A percentile compares a stretch with the other conserved stretches of the same genome.
Conservation (phyloP, 148 eudicot genomes). For the Rhododendron ferrugineum region DNA sequence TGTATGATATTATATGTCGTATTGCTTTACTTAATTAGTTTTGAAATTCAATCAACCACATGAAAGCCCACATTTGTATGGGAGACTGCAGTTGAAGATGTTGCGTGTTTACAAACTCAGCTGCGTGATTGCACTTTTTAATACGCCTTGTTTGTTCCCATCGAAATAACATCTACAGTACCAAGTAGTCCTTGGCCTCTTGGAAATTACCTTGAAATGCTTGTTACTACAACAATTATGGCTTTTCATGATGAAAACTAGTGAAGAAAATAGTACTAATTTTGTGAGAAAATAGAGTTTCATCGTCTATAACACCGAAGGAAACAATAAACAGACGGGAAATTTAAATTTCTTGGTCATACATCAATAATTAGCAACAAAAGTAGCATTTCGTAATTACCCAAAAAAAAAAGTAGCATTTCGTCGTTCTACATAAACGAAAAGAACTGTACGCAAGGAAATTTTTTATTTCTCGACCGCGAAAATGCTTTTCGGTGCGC, state of each 20-base stretch:
- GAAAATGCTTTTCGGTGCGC: too few species aligned
- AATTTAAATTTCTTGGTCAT: too few species aligned
- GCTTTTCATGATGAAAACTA: background rate
- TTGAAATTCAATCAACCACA: background rate
- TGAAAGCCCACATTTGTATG: background rate
- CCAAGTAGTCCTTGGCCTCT: background rate
- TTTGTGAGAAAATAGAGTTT: background rate
- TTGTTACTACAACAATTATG: background rate
- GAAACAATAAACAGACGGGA: too few species aligned
- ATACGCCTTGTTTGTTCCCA: background rate
- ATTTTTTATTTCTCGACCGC: too few species aligned
- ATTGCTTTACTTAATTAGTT: background rate
- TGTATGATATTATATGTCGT: background rate
- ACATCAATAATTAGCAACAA: too few species aligned
- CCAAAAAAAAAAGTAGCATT: too few species aligned
- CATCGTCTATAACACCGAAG: background rate
- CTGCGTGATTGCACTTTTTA: background rate
- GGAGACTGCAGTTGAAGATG: background rate
- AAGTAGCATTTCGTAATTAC: too few species aligned
- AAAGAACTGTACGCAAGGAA: too few species aligned
- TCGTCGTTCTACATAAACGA: too few species aligned
- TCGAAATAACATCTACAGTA: background rate
- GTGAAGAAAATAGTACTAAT: background rate
- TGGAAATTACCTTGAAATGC: background rate
- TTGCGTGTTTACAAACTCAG: background rate